These are phyloP conservation scores for Holtermannia corniformis DNA, from an alignment of 768 basidiomycete species.

Conservation along the genomic window DNA sequence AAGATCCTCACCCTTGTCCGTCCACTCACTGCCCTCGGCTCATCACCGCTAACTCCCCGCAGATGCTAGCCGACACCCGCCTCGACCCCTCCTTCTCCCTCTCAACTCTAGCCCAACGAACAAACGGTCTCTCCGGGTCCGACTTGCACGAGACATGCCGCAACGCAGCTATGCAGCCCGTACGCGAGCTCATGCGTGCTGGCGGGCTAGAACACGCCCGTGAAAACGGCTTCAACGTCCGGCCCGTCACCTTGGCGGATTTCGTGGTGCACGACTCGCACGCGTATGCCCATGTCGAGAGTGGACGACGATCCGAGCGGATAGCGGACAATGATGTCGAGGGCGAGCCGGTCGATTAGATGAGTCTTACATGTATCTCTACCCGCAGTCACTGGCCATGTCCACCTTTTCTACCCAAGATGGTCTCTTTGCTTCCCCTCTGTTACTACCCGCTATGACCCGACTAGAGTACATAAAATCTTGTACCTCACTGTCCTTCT, in stretches of 20 bases:
- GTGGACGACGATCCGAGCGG: constrained; percentile 25
- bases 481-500: too few relatives aligned
- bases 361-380: too few relatives aligned
- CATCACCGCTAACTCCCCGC: background rate
- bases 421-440: too few relatives aligned
- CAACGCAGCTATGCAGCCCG: constrained; percentile 86
- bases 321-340: constrained; percentile 2
- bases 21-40: constrained; percentile 1
- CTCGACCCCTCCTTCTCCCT: constrained; percentile 58
- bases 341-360: constrained; percentile 22
- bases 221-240: constrained; percentile 62
- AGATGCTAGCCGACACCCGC: constrained; percentile 79
- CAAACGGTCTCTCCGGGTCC: constrained; percentile 74
- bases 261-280: constrained; percentile 48
- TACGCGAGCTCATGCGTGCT: constrained; percentile 35
- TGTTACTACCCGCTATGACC: too few relatives aligned
- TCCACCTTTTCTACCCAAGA: too few relatives aligned
- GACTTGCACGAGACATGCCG: constrained; percentile 87
- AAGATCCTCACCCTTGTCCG: constrained; percentile 74
- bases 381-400: too few relatives aligned
- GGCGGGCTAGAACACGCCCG: background rate
- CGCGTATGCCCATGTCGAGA: constrained; percentile 37
- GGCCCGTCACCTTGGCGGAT: constrained; percentile 61
- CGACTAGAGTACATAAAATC: too few relatives aligned
- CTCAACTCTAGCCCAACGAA: constrained; percentile 53